Percentiles rank a stretch among this genome's conserved stretches.
Evolutionary conservation across 75 land plant species (phyloP).

Genomic region (Cryptomeria japonica): DNA sequence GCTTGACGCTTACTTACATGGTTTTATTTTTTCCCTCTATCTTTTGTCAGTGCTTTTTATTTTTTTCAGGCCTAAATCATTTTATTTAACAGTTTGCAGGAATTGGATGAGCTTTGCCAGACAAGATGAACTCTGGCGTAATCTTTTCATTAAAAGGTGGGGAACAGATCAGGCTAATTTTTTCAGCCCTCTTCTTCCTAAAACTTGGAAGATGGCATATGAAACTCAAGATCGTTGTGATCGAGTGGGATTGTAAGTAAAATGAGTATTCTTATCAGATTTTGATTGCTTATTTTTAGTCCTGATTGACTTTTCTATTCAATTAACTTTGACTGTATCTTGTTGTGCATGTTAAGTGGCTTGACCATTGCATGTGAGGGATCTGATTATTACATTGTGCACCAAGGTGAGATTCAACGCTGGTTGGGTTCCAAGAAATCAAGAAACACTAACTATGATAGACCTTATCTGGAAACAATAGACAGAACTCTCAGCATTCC

Average conservation of each 20-base stretch:
- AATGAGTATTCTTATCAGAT: background rate
- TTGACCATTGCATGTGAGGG: constrained; percentile 61
- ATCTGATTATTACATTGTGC: constrained; percentile 41
- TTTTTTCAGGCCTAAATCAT: background rate
- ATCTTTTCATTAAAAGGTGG: constrained; percentile 61
- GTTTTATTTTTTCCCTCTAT: background rate
- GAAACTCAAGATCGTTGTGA: constrained; percentile 61
- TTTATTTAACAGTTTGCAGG: constrained; percentile 43
- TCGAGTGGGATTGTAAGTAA: constrained; percentile 56
- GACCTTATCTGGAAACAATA: background rate
- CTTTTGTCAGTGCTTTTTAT: background rate
- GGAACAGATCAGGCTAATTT: constrained; percentile 43
- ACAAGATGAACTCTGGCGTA: constrained; percentile 41
- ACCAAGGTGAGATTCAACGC: constrained; percentile 61
- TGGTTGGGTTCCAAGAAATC: constrained; percentile 31
- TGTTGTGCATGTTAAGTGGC: constrained; percentile 32
- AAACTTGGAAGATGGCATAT: constrained; percentile 59
- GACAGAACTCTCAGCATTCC: background rate
- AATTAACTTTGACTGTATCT: background rate
- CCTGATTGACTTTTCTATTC: background rate
- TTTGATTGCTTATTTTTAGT: background rate
- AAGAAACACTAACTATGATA: background rate
- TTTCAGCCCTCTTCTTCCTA: constrained; percentile 35
- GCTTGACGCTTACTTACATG: background rate
- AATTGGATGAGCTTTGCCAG: constrained; percentile 51